These are phyloP conservation scores for Abelmoschus esculentus DNA, from an alignment of 345 rosid species.

Conservation along the genomic window DNA sequence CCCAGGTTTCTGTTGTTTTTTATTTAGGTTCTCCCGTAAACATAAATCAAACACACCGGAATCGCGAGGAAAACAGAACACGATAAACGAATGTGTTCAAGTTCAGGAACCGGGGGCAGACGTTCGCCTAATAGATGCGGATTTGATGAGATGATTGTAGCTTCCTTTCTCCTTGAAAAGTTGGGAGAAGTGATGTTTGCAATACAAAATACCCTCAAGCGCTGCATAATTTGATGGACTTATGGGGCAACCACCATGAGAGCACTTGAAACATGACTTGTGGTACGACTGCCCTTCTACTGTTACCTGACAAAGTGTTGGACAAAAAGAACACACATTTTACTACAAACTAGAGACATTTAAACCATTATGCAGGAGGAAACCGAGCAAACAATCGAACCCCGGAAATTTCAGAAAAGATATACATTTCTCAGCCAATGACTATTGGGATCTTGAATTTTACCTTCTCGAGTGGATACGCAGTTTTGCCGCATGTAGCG, in stretches of 20 bases:
- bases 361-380: not conserved
- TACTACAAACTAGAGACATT: not conserved
- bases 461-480: constrained; percentile 98
- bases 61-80: not conserved
- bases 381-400: not conserved
- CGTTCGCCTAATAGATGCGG: constrained; percentile 68
- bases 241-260: constrained; percentile 84
- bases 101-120: constrained; percentile 61
- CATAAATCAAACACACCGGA: constrained; percentile 20
- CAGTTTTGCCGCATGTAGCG: constrained; percentile 93
- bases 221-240: constrained; percentile 97
- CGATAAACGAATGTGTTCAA: constrained; percentile 16
- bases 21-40: not conserved
- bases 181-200: constrained; percentile 96
- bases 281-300: constrained; percentile 87
- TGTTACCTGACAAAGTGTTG: constrained; percentile 53
- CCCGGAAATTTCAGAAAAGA: not conserved
- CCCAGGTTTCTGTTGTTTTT: not conserved
- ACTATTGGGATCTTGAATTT: constrained; percentile 2
- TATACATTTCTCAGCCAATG: not conserved
- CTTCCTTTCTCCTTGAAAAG: constrained; percentile 98
- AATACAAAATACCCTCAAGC: constrained; percentile 82
- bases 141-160: constrained; percentile 84
- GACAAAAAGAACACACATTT: not conserved
- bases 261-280: constrained; percentile 93